Evolutionary conservation across 176 grass and related monocot species (phyloP).

Genomic region (Triticum urartu): DNA sequence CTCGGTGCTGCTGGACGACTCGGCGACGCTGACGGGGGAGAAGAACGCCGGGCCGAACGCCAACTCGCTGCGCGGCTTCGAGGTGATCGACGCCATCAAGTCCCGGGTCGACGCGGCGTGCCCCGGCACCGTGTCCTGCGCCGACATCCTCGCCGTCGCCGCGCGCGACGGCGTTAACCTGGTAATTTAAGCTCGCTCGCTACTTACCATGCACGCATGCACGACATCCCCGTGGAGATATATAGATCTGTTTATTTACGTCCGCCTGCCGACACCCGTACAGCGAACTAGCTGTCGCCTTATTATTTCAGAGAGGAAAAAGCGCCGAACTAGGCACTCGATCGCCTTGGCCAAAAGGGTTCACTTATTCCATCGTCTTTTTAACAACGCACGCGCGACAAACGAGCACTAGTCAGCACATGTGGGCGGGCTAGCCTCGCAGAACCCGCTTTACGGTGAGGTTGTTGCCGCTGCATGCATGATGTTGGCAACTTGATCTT

Average conservation of each 20-base stretch:
- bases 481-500: not conserved
- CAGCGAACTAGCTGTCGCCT: not conserved
- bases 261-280: conserved; percentile 39
- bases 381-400: conserved; percentile 25
- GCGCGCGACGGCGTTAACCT: conserved; percentile 71
- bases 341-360: not conserved
- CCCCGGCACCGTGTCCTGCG: conserved; percentile 60
- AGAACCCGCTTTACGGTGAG: not conserved
- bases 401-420: not conserved
- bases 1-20: conserved; percentile 83
- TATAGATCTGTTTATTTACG: not conserved
- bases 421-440: not conserved
- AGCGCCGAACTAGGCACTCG: not conserved
- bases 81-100: conserved; percentile 89
- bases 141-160: conserved; percentile 87
- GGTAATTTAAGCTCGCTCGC: conserved; percentile 6
- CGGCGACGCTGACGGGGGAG: conserved; percentile 62
- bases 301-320: not conserved
- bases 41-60: conserved; percentile 81
- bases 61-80: conserved; percentile 70
- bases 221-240: not conserved
- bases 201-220: not conserved
- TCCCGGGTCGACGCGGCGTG: conserved; percentile 53
- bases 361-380: not conserved
- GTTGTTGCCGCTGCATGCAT: not conserved